phyloP scores from a whole-genome alignment of 495 filamentous ascomycete species.

The Physcia stellaris region DNA sequence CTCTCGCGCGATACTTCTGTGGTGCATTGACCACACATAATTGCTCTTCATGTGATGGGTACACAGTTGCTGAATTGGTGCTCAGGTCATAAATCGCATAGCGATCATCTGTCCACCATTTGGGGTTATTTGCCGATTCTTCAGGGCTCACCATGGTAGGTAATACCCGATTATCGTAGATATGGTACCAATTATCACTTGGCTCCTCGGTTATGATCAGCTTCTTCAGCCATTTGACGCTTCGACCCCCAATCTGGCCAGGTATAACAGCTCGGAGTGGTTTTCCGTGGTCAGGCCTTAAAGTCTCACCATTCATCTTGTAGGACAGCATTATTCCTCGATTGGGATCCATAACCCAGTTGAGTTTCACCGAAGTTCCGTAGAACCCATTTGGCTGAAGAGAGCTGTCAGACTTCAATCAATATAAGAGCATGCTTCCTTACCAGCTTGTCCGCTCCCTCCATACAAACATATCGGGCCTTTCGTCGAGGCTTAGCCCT shows the following conservation, averaged over 20 bases:
- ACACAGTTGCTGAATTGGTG: conserved; percentile 72
- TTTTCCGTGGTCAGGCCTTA: conserved; percentile 79
- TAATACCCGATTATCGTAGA: conserved; percentile 85
- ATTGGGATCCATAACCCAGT: conserved; percentile 78
- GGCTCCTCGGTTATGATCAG: conserved; percentile 66
- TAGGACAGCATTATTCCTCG: conserved; percentile 81
- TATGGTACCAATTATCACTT: conserved; percentile 94
- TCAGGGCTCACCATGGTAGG: conserved; percentile 83
- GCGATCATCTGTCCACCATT: conserved; percentile 81
- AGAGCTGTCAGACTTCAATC: not conserved
- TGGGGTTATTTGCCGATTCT: conserved; percentile 56
- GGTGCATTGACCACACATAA: conserved; percentile 36
- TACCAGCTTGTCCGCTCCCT: conserved; percentile 74
- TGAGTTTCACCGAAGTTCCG: conserved; percentile 77
- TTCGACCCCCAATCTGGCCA: conserved; percentile 85
- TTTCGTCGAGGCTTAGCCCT: conserved; percentile 53
- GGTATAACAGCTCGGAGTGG: conserved; percentile 78
- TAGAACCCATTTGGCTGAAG: conserved; percentile 77
- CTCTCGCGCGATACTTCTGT: conserved; percentile 49
- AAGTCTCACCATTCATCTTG: conserved; percentile 81
- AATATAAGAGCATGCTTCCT: conserved; percentile 9
- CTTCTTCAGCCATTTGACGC: conserved; percentile 89
- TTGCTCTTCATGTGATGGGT: conserved; percentile 68
- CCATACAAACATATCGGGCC: conserved; percentile 84
- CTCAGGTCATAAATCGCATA: conserved; percentile 94